Base-by-base conservation (phyloP, 257 asterid genomes). In the Solanum pinnatisectum region DNA sequence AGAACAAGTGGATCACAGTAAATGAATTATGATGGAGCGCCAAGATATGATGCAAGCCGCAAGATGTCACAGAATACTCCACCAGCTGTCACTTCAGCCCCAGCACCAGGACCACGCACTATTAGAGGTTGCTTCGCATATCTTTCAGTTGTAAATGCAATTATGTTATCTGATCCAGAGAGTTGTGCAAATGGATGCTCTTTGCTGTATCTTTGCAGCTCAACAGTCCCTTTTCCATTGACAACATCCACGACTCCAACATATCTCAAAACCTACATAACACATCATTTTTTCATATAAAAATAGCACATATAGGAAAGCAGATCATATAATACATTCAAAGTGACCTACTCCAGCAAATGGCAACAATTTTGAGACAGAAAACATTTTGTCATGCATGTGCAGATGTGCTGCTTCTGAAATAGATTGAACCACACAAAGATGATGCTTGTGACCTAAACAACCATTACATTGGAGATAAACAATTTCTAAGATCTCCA, bases 71-170 rank as follows among this genome's bases (percentile, higher is more conserved):
- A 93, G 91, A 97, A 96, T 36, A 97, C 98, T 86, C 99, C 99
- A 40, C 96, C 99, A 10, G 99, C 99, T 0, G 99, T 97, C 68
- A 97, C 99, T 92, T 94, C 99, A 33, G 99, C 99, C 36, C 99
- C 99, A 13, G 99, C 99, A 90, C 99, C 99, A 2, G 99, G 99
- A 44, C 99, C 99, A 79, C 99, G 99, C 56, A 97, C 94, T 10
- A 97, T 96, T 83, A 97, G 83, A 1, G 98, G 99, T 87, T 97
- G 99, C 89, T 94, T 95, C 72, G 92, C 93, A 40, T 97, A 97
- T 90, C 99, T 96, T 94, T 93, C 97, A 23, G 98, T 97, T n/a
- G 98, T 92, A 94, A 97, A 96, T 12, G 99, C 98, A 83, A 96
- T 97, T 90, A 96, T 97, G 91, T 97, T 97, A 87, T 97, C 99